phyloP scores from a whole-genome alignment of 164 flowering plant species.

The Umbilicus rupestris region DNA sequence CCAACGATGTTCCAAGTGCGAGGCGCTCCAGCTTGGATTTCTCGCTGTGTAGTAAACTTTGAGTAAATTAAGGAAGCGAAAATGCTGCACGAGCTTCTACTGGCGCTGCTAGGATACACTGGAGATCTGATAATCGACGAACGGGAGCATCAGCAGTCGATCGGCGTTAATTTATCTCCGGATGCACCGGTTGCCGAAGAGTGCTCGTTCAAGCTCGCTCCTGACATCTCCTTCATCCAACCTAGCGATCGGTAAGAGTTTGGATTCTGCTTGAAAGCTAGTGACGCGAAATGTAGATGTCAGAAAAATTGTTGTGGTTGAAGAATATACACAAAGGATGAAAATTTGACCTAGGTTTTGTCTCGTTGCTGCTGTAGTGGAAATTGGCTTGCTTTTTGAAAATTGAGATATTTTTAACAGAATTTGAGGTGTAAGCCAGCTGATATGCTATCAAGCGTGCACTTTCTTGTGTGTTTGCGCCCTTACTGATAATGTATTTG shows the following conservation, averaged over 20 bases:
- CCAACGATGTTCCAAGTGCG: too few relatives aligned
- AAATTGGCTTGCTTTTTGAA: neutral
- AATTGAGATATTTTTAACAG: neutral
- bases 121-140: constrained; percentile 10
- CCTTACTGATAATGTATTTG: neutral
- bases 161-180: constrained; percentile 28
- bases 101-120: constrained; percentile 5
- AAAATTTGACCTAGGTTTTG: too few relatives aligned
- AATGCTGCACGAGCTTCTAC: constrained; percentile 16
- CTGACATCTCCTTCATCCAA: constrained; percentile 72
- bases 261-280: neutral
- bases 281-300: too few relatives aligned
- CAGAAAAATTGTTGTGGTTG: neutral
- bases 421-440: too few relatives aligned
- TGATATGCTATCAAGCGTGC: too few relatives aligned
- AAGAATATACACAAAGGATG: neutral
- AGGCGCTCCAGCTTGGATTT: neutral
- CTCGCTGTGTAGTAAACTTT: neutral
- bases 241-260: constrained; percentile 50
- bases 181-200: constrained; percentile 40
- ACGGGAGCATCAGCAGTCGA: constrained; percentile 38
- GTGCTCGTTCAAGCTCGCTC: constrained; percentile 76
- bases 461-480: neutral
- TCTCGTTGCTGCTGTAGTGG: too few relatives aligned
- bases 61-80: constrained; percentile 21